Percentiles rank a stretch among this genome's conserved stretches.
Conservation (phyloP, 2,329 filamentous ascomycete genomes). For the Fusarium guadeloupense region DNA sequence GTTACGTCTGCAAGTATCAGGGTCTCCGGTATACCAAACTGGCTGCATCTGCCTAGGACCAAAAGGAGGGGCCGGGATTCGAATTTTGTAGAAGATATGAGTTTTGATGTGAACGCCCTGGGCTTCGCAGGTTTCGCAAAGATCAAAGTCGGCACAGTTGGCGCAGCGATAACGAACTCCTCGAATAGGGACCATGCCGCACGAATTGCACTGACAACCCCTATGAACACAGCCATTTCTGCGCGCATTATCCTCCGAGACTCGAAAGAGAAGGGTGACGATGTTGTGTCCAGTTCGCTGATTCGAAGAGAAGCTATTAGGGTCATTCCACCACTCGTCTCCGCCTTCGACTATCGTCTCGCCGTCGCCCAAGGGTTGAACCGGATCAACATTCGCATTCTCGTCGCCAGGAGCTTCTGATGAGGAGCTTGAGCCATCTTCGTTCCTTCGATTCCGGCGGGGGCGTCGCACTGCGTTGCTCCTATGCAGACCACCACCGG, state of each 20-base stretch:
- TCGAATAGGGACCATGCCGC: constrained; percentile 86
- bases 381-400: constrained; percentile 49
- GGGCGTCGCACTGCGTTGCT: constrained; percentile 72
- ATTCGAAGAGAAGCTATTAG: constrained; percentile 50
- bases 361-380: constrained; percentile 47
- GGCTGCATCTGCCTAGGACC: constrained; percentile 82
- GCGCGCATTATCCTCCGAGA: constrained; percentile 91
- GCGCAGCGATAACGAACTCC: constrained; percentile 93
- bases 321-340: constrained; percentile 64
- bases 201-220: constrained; percentile 91
- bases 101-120: constrained; percentile 82
- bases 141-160: constrained; percentile 95
- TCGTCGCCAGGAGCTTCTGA: constrained; percentile 57
- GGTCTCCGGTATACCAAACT: constrained; percentile 89
- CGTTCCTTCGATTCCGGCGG: constrained; percentile 49
- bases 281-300: constrained; percentile 77
- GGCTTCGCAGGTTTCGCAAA: constrained; percentile 93
- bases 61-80: constrained; percentile 86
- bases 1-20: constrained; percentile 72
- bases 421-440: constrained; percentile 54
- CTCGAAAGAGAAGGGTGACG: constrained; percentile 85
- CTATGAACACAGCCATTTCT: constrained; percentile 91
- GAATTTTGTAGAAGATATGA: constrained; percentile 96
- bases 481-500: constrained; percentile 62
- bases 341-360: constrained; percentile 54